Base-by-base conservation (phyloP, 1,139 yeast genomes). In the Hemisphaericaspora subhashii region DNA sequence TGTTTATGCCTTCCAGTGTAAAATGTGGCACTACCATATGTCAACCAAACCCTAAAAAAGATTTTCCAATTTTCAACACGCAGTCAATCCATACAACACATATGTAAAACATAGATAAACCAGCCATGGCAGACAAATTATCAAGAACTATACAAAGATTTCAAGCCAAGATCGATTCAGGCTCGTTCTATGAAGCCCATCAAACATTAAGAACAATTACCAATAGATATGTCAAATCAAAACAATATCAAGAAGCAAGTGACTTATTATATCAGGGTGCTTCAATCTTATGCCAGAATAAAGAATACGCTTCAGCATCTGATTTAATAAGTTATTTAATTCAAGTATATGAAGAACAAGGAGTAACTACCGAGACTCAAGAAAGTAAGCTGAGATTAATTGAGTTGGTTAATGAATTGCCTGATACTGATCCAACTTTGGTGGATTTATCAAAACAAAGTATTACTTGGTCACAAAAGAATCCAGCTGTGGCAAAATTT, bases 111-210 rank as follows among this genome's bases (percentile, higher is more conserved):
- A 28, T 15, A 8, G 6, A 9, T 11, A 29, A 15, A 13, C 5
- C 28, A 16, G 16, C 16, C 33, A 59, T 60, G 64, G 51, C 60
- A 26, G 69, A 64, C 47, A 82, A 81, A 53, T 61, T 83, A 28
- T 70, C 74, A 39, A 75, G 77, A 53, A 82, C 88, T 2, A 62
- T 84, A 34, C 79, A 72, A 23, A 66, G 92, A 45, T 84, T 84
- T 64, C 79, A 81, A 53, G 72, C 75, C 34, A 83, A 86, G 53
- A 83, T 90, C 47, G 78, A 76, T 36, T 75, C 74, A 36, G 89
- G 89, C 2, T 86, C 89, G 39, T 88, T 74, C 64, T 90, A 90
- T 57, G 98, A 92, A 58, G 98, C 98, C 0, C 96, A 90, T 57
- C 98, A 90, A 61, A 90, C 96, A 0, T 73, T 90, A 38, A 71